These are phyloP conservation scores for Ascocoryne sarcoides DNA, from an alignment of 2,329 filamentous ascomycete species.

Conservation along the genomic window DNA sequence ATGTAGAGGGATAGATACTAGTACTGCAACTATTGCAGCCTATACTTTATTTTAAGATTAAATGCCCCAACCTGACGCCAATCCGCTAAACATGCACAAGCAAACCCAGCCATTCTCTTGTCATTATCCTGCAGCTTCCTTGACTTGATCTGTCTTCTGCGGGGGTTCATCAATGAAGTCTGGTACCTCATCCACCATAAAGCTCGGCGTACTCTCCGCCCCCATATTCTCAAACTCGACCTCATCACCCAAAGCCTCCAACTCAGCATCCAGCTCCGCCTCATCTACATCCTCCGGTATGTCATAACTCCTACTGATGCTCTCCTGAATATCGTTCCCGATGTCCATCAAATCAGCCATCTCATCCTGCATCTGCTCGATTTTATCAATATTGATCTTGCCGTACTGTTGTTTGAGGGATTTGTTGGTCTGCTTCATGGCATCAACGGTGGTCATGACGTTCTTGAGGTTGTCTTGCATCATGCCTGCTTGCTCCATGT, in stretches of 20 bases:
- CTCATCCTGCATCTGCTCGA: conserved; percentile 95
- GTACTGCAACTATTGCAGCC: background rate
- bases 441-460: conserved; percentile 96
- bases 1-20: no score
- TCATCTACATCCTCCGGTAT: conserved; percentile 96
- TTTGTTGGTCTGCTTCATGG: conserved; percentile 95
- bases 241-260: conserved; percentile 90
- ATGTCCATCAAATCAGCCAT: conserved; percentile 98
- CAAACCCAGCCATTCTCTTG: background rate
- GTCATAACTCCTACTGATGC: conserved; percentile 82
- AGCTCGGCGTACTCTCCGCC: conserved; percentile 60
- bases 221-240: conserved; percentile 68
- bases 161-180: conserved; percentile 91
- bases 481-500: conserved; percentile 97
- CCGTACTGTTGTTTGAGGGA: conserved; percentile 88
- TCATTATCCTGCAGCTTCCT: conserved; percentile 61
- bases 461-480: conserved; percentile 99
- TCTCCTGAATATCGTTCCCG: conserved; percentile 97
- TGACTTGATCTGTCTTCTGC: conserved; percentile 62
- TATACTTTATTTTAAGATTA: conserved; percentile 3
- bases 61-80: background rate
- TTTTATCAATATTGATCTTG: conserved; percentile 95
- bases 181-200: conserved; percentile 65
- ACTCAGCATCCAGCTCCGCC: conserved; percentile 88
- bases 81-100: background rate